phyloP scores from a whole-genome alignment of 345 rosid species.

The Aquilaria yunnanensis region DNA sequence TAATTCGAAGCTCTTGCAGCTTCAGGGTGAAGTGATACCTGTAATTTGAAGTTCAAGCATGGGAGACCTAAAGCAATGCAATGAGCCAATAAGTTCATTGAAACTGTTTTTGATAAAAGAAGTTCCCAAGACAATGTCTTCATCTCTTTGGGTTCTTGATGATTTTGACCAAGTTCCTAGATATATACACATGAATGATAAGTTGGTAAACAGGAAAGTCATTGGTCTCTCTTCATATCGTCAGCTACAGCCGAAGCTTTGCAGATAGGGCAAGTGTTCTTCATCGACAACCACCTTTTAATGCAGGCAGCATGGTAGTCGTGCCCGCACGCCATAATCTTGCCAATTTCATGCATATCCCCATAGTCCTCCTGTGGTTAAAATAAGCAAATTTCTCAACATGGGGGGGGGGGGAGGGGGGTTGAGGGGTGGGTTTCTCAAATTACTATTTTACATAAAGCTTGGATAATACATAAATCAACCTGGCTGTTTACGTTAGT shows the following conservation, averaged over 20 bases:
- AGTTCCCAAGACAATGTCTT: constrained; percentile 17
- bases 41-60: too few species aligned
- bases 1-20: too few species aligned
- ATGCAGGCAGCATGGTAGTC: constrained; percentile 72
- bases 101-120: constrained; percentile 10
- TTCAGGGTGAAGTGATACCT: too few species aligned
- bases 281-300: constrained; percentile 80
- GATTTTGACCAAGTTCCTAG: background rate
- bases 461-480: constrained; percentile 6
- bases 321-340: constrained; percentile 56
- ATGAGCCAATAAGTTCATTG: too few species aligned
- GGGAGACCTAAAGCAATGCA: too few species aligned
- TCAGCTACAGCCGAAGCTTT: constrained; percentile 53
- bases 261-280: constrained; percentile 86
- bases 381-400: background rate
- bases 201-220: background rate
- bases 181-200: constrained; percentile 18
- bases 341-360: constrained; percentile 50
- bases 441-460: background rate
- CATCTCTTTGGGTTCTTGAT: constrained; percentile 6
- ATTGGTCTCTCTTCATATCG: constrained; percentile 20
- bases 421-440: too few species aligned
- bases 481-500: background rate
- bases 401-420: too few species aligned
- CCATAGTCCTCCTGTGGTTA: constrained; percentile 65